Evolutionary conservation across 331 rosid species (phyloP).

Genomic region (Rhamnella rubrinervis): DNA sequence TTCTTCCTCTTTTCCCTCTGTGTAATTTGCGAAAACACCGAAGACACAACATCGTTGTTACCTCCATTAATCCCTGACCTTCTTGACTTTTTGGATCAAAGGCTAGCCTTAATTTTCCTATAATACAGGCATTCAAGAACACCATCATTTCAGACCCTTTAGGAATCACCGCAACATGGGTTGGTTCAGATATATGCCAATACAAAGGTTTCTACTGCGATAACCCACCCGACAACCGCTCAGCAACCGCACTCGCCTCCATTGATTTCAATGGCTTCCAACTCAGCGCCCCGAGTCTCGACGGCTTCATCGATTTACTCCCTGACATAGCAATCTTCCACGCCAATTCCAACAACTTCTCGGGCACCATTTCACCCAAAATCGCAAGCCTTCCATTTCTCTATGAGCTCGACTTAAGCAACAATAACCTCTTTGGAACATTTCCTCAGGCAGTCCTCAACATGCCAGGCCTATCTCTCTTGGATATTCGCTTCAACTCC

Average conservation of each 20-base stretch:
- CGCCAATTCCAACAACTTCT: constrained; percentile 52
- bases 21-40: constrained; percentile 19
- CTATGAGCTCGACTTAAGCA: constrained; percentile 53
- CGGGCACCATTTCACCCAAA: constrained; percentile 37
- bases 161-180: constrained; percentile 42
- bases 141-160: constrained; percentile 44
- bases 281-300: constrained; percentile 41
- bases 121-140: constrained; percentile 39
- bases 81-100: constrained; percentile 40
- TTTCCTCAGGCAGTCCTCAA: constrained; percentile 32
- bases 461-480: constrained; percentile 20
- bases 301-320: constrained; percentile 42
- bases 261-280: constrained; percentile 54
- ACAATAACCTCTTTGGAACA: constrained; percentile 37
- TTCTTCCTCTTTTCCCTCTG: constrained; percentile 3
- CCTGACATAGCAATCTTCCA: constrained; percentile 52
- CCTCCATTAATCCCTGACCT: constrained; percentile 16
- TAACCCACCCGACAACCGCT: constrained; percentile 33
- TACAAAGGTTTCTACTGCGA: constrained; percentile 51
- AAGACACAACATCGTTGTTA: neutral
- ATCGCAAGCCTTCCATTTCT: constrained; percentile 32
- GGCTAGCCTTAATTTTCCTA: constrained; percentile 34
- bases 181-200: constrained; percentile 41
- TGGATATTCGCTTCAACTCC: constrained; percentile 44
- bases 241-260: constrained; percentile 35